Evolutionary conservation across 208 protist genomes (phyloP), one percentile per base, ranked within the genome.

Genomic region (Trypanosoma caninum): DNA sequence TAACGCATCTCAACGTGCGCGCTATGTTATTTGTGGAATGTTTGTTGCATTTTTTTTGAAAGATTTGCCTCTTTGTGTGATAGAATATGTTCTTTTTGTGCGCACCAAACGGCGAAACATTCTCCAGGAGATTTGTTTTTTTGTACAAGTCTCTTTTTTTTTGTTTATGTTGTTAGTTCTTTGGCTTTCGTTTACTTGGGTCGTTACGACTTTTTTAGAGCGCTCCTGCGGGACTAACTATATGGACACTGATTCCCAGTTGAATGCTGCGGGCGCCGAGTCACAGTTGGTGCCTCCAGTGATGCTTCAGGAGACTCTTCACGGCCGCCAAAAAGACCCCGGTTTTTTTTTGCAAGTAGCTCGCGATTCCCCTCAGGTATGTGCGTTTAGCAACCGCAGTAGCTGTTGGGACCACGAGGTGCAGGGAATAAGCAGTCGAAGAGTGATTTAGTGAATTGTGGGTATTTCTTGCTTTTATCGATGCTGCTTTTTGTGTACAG

Each of bases 111-210:
- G 72, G 69, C 62, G 55, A 25, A 45, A 47, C 3, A 73, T 59
- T 25, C 74, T 64, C 34, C 78, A 85, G 37, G 65, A 38, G 11
- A 67, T 65, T 23, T 73, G 62, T 30, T 82, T 83, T 52, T 56
- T 85, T 42, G 34, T 78, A 44, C 82, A 89, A 34, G 44, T 78
- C 22, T 58, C 78, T 23, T 76, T 78, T 41, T 77, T 79, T 33
- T 40, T 81, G 28, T 44, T 78, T 1, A 78, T 76, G 14, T 55
- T 80, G 41, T 48, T 77, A 28, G 45, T 52, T 2, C 78, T 62
- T 14, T 84, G 68, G 53, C 35, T 76, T 18, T 68, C 73, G 31
- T 77, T 70, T 62, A 68, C 70, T 23, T 89, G 78, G 78, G 58
- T 76, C 35, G 40, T 61, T 0, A 62, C 78, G 23, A 80, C 68